phyloP scores from a whole-genome alignment of 2,329 filamentous ascomycete species.

The Neonectria neomacrospora region DNA sequence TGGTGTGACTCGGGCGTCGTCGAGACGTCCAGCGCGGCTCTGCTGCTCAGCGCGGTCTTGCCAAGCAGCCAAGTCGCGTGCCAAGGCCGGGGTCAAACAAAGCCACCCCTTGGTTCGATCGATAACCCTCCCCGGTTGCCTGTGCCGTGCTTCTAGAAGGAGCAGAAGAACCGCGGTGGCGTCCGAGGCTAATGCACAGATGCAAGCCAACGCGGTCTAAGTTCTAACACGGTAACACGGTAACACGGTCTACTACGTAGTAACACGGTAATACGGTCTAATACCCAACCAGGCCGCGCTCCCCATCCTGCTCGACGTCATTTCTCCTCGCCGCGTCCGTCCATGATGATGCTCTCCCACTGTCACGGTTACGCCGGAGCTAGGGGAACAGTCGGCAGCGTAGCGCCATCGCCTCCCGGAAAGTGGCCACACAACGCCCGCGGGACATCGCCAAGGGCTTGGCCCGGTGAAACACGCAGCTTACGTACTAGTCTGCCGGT shows the following conservation, averaged over 20 bases:
- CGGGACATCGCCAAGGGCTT: not conserved
- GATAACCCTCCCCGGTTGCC: constrained; percentile 3
- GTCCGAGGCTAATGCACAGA: not conserved
- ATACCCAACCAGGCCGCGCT: too few species aligned
- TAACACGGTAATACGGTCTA: too few species aligned
- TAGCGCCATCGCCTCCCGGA: constrained; percentile 18
- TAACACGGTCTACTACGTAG: too few species aligned
- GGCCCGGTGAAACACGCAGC: constrained; percentile 21
- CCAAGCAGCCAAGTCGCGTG: constrained; percentile 14
- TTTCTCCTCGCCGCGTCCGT: not conserved
- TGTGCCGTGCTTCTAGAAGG: constrained; percentile 7
- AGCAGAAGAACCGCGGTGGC: not conserved
- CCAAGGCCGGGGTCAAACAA: constrained; percentile 20
- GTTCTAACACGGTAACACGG: too few species aligned
- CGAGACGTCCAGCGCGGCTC: constrained; percentile 3
- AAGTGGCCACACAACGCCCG: constrained; percentile 8
- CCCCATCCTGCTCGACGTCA: not conserved
- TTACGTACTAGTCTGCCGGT: constrained; percentile 12
- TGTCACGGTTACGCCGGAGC: constrained; percentile 18
- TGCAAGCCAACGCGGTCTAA: not conserved
- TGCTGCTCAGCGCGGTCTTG: not conserved
- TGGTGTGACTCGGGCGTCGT: not conserved
- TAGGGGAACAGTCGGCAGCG: constrained; percentile 9
- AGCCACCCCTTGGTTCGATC: constrained; percentile 12
- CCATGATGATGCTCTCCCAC: not conserved